Evolutionary conservation across 2,329 filamentous ascomycete species (phyloP).

Genomic region (Colletotrichum lindemuthianum): DNA sequence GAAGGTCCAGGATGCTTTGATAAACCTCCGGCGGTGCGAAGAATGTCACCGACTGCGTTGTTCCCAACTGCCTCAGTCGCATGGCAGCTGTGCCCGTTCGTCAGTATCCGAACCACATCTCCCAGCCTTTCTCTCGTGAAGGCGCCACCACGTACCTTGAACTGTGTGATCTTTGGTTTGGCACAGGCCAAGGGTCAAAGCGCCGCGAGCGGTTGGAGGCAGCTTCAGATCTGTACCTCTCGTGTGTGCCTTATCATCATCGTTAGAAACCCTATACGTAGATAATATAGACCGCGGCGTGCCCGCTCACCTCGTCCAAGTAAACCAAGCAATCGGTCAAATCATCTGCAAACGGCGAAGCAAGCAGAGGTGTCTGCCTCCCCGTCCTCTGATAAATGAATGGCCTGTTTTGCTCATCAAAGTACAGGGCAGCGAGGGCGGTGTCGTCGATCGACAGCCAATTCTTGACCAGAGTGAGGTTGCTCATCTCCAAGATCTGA

Average conservation of each 20-base stretch:
- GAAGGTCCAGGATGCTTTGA: slow-evolving; percentile 65
- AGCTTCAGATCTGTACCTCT: slow-evolving; percentile 69
- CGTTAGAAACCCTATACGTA: too few relatives aligned
- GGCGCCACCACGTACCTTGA: slow-evolving; percentile 56
- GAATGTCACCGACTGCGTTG: slow-evolving; percentile 65
- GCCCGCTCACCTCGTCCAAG: slow-evolving; percentile 57
- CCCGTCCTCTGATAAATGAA: slow-evolving; percentile 53
- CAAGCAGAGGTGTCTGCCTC: slow-evolving; percentile 55
- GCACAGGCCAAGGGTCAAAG: slow-evolving; percentile 64
- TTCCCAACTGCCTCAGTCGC: slow-evolving; percentile 67
- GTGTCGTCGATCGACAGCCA: slow-evolving; percentile 61
- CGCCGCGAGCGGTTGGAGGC: slow-evolving; percentile 56
- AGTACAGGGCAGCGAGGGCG: slow-evolving; percentile 64
- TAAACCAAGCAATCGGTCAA: slow-evolving; percentile 65
- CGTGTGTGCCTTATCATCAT: slow-evolving; percentile 57
- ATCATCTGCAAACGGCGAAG: slow-evolving; percentile 64
- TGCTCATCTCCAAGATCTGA: slow-evolving; percentile 70
- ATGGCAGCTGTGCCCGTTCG: slow-evolving; percentile 63
- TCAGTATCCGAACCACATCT: neutral
- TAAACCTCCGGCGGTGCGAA: slow-evolving; percentile 70
- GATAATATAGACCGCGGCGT: neutral
- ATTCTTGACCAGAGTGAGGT: slow-evolving; percentile 55
- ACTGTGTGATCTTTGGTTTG: slow-evolving; percentile 71
- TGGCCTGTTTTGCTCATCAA: slow-evolving; percentile 56
- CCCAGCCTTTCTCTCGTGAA: too few relatives aligned